Percentiles rank a stretch among this genome's conserved stretches.
phyloP scores from a whole-genome alignment of 2,329 filamentous ascomycete genomes.

The Fusarium sp. region DNA sequence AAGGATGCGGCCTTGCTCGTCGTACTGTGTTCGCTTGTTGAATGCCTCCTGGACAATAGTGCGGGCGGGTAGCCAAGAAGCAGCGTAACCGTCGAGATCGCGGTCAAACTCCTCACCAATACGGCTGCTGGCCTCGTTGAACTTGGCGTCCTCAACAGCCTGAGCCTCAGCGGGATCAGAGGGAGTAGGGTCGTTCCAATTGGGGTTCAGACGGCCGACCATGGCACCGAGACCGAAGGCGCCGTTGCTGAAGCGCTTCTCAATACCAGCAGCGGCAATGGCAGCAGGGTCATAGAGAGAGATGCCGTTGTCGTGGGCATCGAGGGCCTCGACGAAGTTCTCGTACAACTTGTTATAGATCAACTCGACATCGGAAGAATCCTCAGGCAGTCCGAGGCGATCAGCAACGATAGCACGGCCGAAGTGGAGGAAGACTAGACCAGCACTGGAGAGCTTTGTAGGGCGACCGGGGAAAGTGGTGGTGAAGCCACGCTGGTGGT shows the following conservation, averaged over 20 bases:
- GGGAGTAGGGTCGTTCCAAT: constrained; percentile 76
- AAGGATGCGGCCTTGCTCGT: constrained; percentile 81
- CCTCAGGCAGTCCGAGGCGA: constrained; percentile 62
- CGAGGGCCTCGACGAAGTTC: constrained; percentile 93
- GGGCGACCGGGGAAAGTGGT: constrained; percentile 84
- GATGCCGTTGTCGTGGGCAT: constrained; percentile 98
- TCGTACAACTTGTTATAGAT: constrained; percentile 92
- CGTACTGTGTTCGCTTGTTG: constrained; percentile 71
- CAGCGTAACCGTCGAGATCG: constrained; percentile 79
- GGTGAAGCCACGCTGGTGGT: constrained; percentile 93
- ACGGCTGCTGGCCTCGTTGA: constrained; percentile 79
- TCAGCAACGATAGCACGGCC: constrained; percentile 83
- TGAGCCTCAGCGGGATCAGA: constrained; percentile 68
- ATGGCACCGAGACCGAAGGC: constrained; percentile 87
- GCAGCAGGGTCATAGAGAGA: constrained; percentile 79
- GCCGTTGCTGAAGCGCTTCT: constrained; percentile 85
- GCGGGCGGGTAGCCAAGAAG: constrained; percentile 88
- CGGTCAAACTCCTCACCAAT: constrained; percentile 91
- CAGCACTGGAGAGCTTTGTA: constrained; percentile 94
- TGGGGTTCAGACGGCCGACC: constrained; percentile 82
- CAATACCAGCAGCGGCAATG: constrained; percentile 75
- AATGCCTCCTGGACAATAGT: constrained; percentile 82
- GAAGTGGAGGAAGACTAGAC: constrained; percentile 96
- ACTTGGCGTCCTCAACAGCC: constrained; percentile 82
- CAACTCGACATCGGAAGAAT: constrained; percentile 74